Base-by-base conservation (phyloP, 768 basidiomycete species). In the Termitomyces sp. region DNA sequence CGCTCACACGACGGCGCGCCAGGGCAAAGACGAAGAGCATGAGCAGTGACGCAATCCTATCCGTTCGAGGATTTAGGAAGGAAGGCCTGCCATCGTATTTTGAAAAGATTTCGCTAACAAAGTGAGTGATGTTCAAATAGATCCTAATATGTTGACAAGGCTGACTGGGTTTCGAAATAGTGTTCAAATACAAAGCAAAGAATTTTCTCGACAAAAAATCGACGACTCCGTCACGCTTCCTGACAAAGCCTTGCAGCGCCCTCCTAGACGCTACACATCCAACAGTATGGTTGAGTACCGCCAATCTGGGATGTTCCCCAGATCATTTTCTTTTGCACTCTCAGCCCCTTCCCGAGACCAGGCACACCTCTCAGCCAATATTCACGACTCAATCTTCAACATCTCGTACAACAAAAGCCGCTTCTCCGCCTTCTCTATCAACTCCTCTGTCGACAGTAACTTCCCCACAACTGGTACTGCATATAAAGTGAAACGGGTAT, bases 401-500 rank as follows among this genome's bases (percentile, higher is more conserved):
- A 32, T n/a, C n/a, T 26, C 49, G 12, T 4, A 39, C 22, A 27
- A 43, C 30, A 39, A 36, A 33, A 76, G 74, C 51, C 72, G 75
- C 47, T 77, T 77, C 64, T 79, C 79, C 8, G 74, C 76, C 26
- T 58, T 72, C 14, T 78, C 77, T 7, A 64, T 72, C 43, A 65
- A 68, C 16, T 76, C 73, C 20, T 77, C 77, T n/a, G 60, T 70
- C 55, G 70, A 74, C 39, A 55, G 67, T 39, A 68, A 58, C n/a
- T n/a, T n/a, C 37, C 63, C 70, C 7, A 71, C 74, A 36, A 58
- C 69, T 36, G 76, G 77, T 4, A 69, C 71, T 1, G 65, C 71
- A 26, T 82, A 84, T 62, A 82, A 81, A 69, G 81, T 89, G 58
- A 82, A 80, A 33, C 89, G 89, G 65, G 54, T 80, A 2, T 92